Base-by-base conservation (phyloP, 2,329 filamentous ascomycete genomes). In the Calonectria fujianensis region DNA sequence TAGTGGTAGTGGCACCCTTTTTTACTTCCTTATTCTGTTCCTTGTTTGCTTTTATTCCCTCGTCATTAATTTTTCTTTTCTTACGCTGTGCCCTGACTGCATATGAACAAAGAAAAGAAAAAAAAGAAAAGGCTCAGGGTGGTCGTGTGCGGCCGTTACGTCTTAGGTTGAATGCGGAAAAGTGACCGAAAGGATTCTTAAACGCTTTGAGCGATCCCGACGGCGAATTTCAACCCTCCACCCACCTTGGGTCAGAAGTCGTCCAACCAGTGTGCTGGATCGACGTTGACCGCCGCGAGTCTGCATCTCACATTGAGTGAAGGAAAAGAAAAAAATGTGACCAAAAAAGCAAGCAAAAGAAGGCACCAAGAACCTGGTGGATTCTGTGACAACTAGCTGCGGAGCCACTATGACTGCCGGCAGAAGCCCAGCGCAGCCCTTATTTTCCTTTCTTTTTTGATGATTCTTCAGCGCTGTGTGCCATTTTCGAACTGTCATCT, bases 151-250 rank as follows among this genome's bases (percentile, higher is more conserved):
- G 13, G 57, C 57, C n/a, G 57, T 61, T 61, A n/a, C 57, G 35
- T 61, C 57, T n/a, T 61, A 61, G 37, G 57, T 61, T 61, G 57
- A 61, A 61, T 61, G 57, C 39, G 57, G 57, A 61, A 61, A 61
- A 61, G 35, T 24, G 57, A 61, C 57, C 57, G 57, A 61, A 61
- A 61, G 57, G 57, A 61, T 61, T 61, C 57, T 16, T 61, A 37
- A 35, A 61, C 57, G 57, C 14, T 61, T 61, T 61, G 57, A 61
- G 57, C 32, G 57, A 61, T 61, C 27, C 57, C 57, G 57, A 61
- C 57, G 57, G 57, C 57, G 32, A 27, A 16, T 14, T 59, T 18
- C 57, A 61, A 61, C 54, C 54, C 32, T 37, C 57, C 32, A 18
- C 32, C 57, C 57, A 61, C 57, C 27, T 37, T 35, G 57, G 20